Percentiles rank a stretch among this genome's conserved stretches.
phyloP scores from a whole-genome alignment of 495 filamentous ascomycete genomes.

The Gamarada debralockiae region DNA sequence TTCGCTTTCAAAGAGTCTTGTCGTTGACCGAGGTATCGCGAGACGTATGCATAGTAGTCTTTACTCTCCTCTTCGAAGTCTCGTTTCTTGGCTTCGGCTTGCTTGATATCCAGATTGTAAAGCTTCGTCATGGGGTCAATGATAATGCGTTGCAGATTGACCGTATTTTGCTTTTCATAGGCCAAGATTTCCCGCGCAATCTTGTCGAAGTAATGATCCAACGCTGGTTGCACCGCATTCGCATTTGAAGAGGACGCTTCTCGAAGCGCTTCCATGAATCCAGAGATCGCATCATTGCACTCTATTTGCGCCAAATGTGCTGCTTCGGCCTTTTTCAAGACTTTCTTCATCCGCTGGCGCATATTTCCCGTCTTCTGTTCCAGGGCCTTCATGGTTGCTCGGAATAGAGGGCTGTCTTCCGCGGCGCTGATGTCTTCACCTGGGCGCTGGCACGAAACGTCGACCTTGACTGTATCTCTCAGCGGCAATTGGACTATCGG shows the following conservation, averaged over 20 bases:
- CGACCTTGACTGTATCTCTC: constrained; percentile 63
- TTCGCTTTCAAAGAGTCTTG: constrained; percentile 97
- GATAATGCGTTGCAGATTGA: constrained; percentile 84
- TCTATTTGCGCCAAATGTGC: constrained; percentile 73
- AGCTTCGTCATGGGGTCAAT: constrained; percentile 91
- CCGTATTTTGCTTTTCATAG: constrained; percentile 81
- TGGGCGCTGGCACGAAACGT: constrained; percentile 79
- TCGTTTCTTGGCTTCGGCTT: constrained; percentile 93
- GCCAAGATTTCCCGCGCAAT: constrained; percentile 85
- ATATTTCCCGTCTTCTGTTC: constrained; percentile 98
- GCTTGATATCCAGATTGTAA: constrained; percentile 95
- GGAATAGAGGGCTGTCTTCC: constrained; percentile 93
- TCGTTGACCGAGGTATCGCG: constrained; percentile 89
- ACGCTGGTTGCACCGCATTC: constrained; percentile 89
- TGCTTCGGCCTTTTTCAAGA: constrained; percentile 85
- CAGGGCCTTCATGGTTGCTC: constrained; percentile 93
- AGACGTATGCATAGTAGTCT: constrained; percentile 94
- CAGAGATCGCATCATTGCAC: constrained; percentile 79
- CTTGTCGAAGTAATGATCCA: constrained; percentile 98
- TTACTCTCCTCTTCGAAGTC: constrained; percentile 98
- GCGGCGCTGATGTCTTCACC: constrained; percentile 81
- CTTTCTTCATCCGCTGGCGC: constrained; percentile 89
- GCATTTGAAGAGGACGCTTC: constrained; percentile 89
- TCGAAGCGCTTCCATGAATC: constrained; percentile 81
- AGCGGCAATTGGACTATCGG: not conserved